These are phyloP conservation scores for Aspergillus tamarii DNA, from an alignment of 2,329 filamentous ascomycete species.

Conservation along the genomic window DNA sequence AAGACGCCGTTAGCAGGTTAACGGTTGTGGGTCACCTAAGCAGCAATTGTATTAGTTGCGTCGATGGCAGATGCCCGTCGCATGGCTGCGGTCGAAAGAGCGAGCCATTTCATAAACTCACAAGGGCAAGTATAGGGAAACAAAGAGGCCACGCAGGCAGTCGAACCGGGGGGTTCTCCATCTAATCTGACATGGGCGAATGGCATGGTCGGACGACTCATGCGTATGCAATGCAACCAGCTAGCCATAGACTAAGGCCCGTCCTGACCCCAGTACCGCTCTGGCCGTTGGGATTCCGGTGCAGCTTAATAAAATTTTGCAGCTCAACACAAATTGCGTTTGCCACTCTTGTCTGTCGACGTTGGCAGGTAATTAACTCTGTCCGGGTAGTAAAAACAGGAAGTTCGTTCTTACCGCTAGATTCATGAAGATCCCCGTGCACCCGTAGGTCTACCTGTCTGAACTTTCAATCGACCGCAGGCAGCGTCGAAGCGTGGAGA, in stretches of 20 bases:
- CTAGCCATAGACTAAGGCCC: not conserved
- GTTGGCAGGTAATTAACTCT: not conserved
- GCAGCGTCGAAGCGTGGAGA: not conserved
- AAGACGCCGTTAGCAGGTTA: not conserved
- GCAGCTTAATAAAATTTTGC: not conserved
- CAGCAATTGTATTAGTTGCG: not conserved
- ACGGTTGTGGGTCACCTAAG: not conserved
- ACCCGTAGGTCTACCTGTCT: not conserved
- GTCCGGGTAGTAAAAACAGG: not conserved
- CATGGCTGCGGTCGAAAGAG: slow-evolving; percentile 1
- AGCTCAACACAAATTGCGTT: not conserved
- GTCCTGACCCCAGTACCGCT: not conserved
- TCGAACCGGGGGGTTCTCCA: not conserved
- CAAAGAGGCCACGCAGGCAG: not conserved
- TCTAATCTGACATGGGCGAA: not conserved
- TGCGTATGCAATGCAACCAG: slow-evolving; percentile 3
- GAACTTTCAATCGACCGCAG: not conserved
- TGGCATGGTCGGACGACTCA: not conserved
- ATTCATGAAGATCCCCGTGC: not conserved
- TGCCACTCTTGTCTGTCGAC: too few relatives aligned
- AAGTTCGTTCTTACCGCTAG: not conserved
- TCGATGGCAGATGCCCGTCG: not conserved
- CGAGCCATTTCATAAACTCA: not conserved
- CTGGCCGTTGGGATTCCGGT: slow-evolving; percentile 2
- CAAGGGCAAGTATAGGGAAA: not conserved